These are phyloP conservation scores for Xylaria flabelliformis DNA, from an alignment of 495 filamentous ascomycete genomes.

Conservation along the genomic window DNA sequence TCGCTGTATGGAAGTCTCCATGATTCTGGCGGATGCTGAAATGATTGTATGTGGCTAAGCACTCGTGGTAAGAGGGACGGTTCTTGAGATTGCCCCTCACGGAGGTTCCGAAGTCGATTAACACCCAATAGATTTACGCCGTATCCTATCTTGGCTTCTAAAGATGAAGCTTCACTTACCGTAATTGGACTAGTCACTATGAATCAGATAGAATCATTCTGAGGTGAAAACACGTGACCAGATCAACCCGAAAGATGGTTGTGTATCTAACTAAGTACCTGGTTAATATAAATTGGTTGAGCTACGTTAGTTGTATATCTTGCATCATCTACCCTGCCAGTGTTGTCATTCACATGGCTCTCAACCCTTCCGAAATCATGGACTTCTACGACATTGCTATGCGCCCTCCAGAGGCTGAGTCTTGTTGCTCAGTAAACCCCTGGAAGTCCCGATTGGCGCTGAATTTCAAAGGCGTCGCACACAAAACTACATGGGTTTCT, in stretches of 20 bases:
- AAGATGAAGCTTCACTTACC: not conserved
- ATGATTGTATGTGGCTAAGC: not conserved
- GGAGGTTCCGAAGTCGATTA: slow-evolving; percentile 34
- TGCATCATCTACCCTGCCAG: not conserved
- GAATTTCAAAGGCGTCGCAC: slow-evolving; percentile 63
- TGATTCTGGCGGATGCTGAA: not conserved
- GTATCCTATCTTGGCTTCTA: not conserved
- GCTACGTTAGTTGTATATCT: not conserved
- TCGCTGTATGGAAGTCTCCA: not conserved
- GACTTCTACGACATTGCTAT: slow-evolving; percentile 65
- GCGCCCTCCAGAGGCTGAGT: slow-evolving; percentile 39
- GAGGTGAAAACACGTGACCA: not conserved
- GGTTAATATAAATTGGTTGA: not conserved
- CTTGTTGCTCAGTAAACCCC: slow-evolving; percentile 58
- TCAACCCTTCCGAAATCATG: not conserved
- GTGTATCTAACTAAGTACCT: not conserved
- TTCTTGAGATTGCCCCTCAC: not conserved
- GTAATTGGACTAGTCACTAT: not conserved
- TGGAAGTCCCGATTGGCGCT: slow-evolving; percentile 66
- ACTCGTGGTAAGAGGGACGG: not conserved
- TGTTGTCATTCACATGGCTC: not conserved
- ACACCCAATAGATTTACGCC: not conserved
- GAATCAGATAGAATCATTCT: not conserved
- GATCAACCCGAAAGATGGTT: not conserved
- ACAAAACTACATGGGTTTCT: slow-evolving; percentile 57